Conservation (phyloP, 2,329 filamentous ascomycete species). For the Sarocladium brachiariae region DNA sequence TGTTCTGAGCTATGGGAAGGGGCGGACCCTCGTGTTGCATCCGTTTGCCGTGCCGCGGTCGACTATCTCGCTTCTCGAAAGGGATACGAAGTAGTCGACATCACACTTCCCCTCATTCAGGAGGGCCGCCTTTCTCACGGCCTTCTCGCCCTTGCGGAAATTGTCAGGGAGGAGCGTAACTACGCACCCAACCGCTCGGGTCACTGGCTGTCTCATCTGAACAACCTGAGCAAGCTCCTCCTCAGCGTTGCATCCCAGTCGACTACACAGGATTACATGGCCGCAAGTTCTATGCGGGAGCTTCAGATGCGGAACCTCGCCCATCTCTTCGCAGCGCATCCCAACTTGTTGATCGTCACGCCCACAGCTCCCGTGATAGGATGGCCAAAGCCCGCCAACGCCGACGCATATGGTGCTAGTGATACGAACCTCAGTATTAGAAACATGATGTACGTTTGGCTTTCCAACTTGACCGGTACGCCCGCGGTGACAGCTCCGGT, state of each 20-base stretch:
- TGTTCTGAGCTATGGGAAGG: constrained; percentile 44
- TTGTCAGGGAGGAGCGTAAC: constrained; percentile 40
- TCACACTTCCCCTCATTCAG: constrained; percentile 58
- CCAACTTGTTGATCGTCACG: constrained; percentile 70
- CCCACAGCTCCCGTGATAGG: constrained; percentile 72
- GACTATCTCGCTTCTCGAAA: constrained; percentile 46
- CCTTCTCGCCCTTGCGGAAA: constrained; percentile 69
- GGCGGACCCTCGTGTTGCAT: constrained; percentile 55
- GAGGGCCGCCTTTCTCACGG: constrained; percentile 73
- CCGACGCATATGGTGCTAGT: constrained; percentile 63
- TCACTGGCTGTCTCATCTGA: constrained; percentile 49
- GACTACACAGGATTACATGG: constrained; percentile 61
- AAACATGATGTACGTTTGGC: constrained; percentile 79
- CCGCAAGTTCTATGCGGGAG: constrained; percentile 65
- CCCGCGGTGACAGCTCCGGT: constrained; percentile 70
- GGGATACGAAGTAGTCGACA: constrained; percentile 47
- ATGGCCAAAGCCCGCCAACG: constrained; percentile 56
- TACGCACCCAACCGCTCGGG: constrained; percentile 33
- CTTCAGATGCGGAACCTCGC: constrained; percentile 75
- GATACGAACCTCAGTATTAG: constrained; percentile 68
- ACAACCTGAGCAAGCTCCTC: constrained; percentile 62
- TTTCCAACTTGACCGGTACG: constrained; percentile 75
- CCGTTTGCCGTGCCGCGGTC: constrained; percentile 55
- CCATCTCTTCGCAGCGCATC: constrained; percentile 60
- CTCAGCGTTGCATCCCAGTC: constrained; percentile 59